These are phyloP conservation scores for Fennellomyces sp. DNA, from an alignment of 371 early-diverging fungal species.

Conservation along the genomic window DNA sequence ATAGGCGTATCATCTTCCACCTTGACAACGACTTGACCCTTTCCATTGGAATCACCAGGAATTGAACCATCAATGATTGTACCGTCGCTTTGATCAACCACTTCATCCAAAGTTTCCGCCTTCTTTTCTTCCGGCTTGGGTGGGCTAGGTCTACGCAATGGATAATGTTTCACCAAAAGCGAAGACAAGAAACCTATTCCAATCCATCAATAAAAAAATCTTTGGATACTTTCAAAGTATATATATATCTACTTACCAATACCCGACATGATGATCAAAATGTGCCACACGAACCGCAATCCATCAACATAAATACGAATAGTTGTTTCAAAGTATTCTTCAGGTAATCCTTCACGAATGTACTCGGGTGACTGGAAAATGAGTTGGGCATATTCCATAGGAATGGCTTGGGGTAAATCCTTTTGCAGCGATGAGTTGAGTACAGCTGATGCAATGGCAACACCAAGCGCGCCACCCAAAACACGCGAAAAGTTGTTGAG, in stretches of 20 bases:
- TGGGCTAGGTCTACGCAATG: background rate
- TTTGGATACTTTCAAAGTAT: background rate
- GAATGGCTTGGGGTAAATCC: conserved; percentile 27
- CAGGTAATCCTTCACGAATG: conserved; percentile 40
- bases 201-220: background rate
- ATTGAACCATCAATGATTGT: background rate
- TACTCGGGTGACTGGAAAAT: conserved; percentile 36
- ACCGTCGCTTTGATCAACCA: background rate
- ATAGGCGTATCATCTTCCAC: background rate
- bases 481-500: conserved; percentile 48
- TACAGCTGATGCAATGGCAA: conserved; percentile 44
- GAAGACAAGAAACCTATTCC: conserved; percentile 11
- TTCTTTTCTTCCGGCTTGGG: background rate
- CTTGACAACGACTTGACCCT: background rate
- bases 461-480: conserved; percentile 52
- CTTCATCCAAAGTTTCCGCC: background rate
- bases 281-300: conserved; percentile 38
- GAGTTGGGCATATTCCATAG: conserved; percentile 19
- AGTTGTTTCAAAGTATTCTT: conserved; percentile 25
- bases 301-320: conserved; percentile 28
- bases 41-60: background rate
- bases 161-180: conserved; percentile 12
- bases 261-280: conserved; percentile 38
- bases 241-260: conserved; percentile 18
- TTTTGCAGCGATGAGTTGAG: conserved; percentile 34